Base-by-base conservation (phyloP, 2,329 filamentous ascomycete species). In the Aspergillus spinulosporus region DNA sequence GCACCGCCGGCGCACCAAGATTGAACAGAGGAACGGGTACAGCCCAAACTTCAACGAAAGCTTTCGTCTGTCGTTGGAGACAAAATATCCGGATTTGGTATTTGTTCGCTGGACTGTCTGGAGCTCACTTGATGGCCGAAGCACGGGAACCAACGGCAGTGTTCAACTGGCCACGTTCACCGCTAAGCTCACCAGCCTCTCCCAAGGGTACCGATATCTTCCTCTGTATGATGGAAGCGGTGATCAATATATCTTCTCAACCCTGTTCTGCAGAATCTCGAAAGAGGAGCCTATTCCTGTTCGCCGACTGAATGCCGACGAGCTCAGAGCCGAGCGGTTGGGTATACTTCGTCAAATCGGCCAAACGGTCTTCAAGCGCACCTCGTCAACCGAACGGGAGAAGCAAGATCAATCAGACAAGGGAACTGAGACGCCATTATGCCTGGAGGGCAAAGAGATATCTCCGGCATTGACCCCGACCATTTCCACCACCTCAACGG, bases 31-130 rank as follows among this genome's bases (percentile, higher is more conserved):
- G 72, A 97, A 99, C 70, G 93, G 92, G 26, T 97, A 96, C 77
- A 96, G 96, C 71, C 94, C 94, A 1, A 81, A 87, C 54, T 99
- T 96, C 74, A 85, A 92, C 64, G 86, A 90, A 64, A 83, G 84
- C 56, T 89, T 93, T 75, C 84, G 85, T 59, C 88, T 97, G 73
- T 87, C 86, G 54, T 80, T 97, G 26, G 91, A 91, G 47, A 97
- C 94, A n/a, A 95, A 95, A 69, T 92, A 93, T 69, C 92, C 93
- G 0, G 91, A 94, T 65, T 81, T 99, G 31, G 88, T 97, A 56
- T 97, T 97, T 73, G 87, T 99, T 51, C 89, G 92, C 45, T 96
- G 91, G 84, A 92, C 88, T 26, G 91, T 97, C 54, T 93, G 90
- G 82, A 89, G 94, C 64, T 92, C 92, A 1, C 81, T 85, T 57